phyloP scores from a whole-genome alignment of 2,329 filamentous ascomycete species.

The Septoria linicola region DNA sequence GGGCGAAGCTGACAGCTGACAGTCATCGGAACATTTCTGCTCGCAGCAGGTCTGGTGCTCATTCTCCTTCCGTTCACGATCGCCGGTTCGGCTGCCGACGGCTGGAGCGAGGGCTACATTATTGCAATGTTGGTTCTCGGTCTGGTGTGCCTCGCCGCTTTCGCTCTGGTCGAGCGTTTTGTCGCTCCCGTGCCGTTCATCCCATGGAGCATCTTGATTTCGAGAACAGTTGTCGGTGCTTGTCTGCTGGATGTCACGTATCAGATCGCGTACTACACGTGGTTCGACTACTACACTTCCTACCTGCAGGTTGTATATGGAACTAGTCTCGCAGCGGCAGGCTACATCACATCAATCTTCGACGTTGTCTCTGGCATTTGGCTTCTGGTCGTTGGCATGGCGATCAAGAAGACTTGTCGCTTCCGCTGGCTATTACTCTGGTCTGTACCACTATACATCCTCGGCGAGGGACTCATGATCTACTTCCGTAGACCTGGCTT shows the following conservation, averaged over 20 bases:
- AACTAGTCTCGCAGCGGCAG: slow-evolving; percentile 33
- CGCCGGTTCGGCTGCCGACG: slow-evolving; percentile 33
- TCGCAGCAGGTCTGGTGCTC: slow-evolving; percentile 59
- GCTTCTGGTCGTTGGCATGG: slow-evolving; percentile 31
- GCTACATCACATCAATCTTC: slow-evolving; percentile 43
- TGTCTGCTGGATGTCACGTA: slow-evolving; percentile 49
- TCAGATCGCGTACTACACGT: slow-evolving; percentile 37
- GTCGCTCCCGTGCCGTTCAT: slow-evolving; percentile 44
- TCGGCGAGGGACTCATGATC: slow-evolving; percentile 35
- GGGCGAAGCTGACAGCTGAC: not conserved
- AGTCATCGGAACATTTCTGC: slow-evolving; percentile 61
- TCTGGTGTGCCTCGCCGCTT: slow-evolving; percentile 45
- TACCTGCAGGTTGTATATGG: slow-evolving; percentile 44
- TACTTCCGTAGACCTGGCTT: slow-evolving; percentile 38
- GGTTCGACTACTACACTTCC: slow-evolving; percentile 44
- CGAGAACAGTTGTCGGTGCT: slow-evolving; percentile 53
- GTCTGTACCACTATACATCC: slow-evolving; percentile 37
- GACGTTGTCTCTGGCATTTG: slow-evolving; percentile 37
- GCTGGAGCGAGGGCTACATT: slow-evolving; percentile 42
- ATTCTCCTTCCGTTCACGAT: slow-evolving; percentile 68
- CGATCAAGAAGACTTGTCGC: slow-evolving; percentile 36
- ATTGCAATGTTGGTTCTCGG: slow-evolving; percentile 45
- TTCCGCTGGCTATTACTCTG: slow-evolving; percentile 38
- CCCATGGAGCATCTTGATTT: slow-evolving; percentile 48
- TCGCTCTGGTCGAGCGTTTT: slow-evolving; percentile 42